Conservation (phyloP, 106 monocot genomes). For the Apostasia shenzhenica region DNA sequence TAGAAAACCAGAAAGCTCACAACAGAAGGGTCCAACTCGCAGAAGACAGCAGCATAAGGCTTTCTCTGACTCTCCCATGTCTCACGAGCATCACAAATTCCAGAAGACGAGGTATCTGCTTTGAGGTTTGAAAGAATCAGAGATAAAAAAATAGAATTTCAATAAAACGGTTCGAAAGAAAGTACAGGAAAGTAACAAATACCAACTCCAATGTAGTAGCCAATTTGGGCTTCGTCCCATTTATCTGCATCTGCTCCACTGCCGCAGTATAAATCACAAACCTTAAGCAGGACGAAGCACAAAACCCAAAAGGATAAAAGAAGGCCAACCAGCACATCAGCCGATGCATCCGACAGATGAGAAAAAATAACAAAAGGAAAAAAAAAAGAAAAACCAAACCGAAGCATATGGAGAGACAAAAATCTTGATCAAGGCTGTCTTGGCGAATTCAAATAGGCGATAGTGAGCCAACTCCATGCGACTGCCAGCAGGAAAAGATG, state of each 20-base stretch:
- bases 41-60: conserved; percentile 75
- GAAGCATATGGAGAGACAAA: conserved; percentile 74
- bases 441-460: conserved; percentile 87
- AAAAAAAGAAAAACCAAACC: conserved; percentile 8
- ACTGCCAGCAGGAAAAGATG: conserved; percentile 7
- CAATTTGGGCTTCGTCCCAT: conserved; percentile 87
- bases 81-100: conserved; percentile 53
- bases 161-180: neutral
- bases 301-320: neutral
- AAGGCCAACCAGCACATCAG: neutral
- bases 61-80: conserved; percentile 70
- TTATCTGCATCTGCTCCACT: conserved; percentile 49
- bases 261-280: conserved; percentile 85
- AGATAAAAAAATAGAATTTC: neutral
- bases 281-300: conserved; percentile 11
- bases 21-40: conserved; percentile 58
- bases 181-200: neutral
- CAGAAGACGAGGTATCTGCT: conserved; percentile 49
- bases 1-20: conserved; percentile 21
- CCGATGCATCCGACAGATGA: too few relatives aligned
- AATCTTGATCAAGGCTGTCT: conserved; percentile 81
- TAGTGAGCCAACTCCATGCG: conserved; percentile 34
- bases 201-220: conserved; percentile 87
- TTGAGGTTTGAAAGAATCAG: neutral
- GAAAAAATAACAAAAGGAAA: neutral